phyloP scores from a whole-genome alignment of 192 early-diverging fungal genomes.

The Entomortierella chlamydospora region DNA sequence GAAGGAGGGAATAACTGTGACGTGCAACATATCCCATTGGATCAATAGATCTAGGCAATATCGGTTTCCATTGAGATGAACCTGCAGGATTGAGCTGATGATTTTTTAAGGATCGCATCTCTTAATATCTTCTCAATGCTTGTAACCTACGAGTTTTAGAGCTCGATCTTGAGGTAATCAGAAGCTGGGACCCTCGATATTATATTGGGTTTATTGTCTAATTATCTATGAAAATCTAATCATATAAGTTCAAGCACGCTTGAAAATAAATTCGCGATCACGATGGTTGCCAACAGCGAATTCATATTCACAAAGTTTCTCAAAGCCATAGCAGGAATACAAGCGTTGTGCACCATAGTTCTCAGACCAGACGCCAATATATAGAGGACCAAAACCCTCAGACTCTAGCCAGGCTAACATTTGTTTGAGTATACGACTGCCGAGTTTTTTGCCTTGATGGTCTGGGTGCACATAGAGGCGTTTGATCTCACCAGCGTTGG shows the following conservation, averaged over 20 bases:
- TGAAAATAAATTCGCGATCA: constrained; percentile 48
- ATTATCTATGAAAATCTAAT: too few relatives aligned
- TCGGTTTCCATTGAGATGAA: too few relatives aligned
- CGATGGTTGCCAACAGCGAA: constrained; percentile 27
- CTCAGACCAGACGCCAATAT: constrained; percentile 51
- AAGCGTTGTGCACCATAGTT: constrained; percentile 47
- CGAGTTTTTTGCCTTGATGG: constrained; percentile 42
- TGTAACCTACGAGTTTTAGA: too few relatives aligned
- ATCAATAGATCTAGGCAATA: too few relatives aligned
- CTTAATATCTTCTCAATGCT: too few relatives aligned
- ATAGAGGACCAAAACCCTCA: constrained; percentile 17
- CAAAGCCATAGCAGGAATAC: constrained; percentile 34
- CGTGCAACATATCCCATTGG: too few relatives aligned
- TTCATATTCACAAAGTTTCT: constrained; percentile 26
- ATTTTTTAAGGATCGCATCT: too few relatives aligned
- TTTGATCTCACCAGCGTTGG: constrained; percentile 46
- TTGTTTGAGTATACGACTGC: constrained; percentile 11
- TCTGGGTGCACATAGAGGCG: constrained; percentile 42
- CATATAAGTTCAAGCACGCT: constrained; percentile 23
- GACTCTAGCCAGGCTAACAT: constrained; percentile 35
- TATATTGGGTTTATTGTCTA: too few relatives aligned
- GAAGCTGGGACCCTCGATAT: too few relatives aligned
- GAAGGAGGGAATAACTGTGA: too few relatives aligned
- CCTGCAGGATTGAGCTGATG: too few relatives aligned
- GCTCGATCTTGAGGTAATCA: too few relatives aligned